Percentiles rank a stretch among this genome's conserved stretches.
These are phyloP conservation scores for Persicaria tinctoria DNA, from an alignment of 148 eudicot species.

Conservation along the genomic window DNA sequence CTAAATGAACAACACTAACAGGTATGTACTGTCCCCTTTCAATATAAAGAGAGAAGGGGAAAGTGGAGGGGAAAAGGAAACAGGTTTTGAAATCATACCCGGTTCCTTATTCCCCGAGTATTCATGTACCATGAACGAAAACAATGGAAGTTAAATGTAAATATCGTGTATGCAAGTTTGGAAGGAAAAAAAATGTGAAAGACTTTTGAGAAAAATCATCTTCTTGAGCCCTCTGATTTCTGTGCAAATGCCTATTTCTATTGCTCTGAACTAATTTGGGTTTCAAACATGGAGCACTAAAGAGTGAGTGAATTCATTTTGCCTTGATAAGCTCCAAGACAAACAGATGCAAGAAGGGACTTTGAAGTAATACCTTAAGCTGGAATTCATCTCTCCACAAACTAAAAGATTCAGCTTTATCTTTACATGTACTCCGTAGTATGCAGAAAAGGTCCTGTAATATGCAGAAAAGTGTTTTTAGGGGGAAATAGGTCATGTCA, in stretches of 20 bases:
- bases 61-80: background rate
- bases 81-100: background rate
- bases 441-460: too few species aligned
- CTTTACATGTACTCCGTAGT: background rate
- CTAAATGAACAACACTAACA: background rate
- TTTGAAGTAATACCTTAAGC: background rate
- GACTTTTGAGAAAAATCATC: background rate
- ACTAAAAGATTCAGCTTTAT: background rate
- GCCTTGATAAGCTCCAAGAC: too few species aligned
- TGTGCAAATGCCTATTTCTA: background rate
- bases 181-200: background rate
- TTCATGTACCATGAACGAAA: background rate
- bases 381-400: background rate
- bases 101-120: background rate
- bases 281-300: background rate
- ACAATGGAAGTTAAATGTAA: background rate
- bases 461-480: too few species aligned
- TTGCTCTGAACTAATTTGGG: background rate
- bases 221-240: background rate
- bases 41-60: background rate
- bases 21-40: background rate
- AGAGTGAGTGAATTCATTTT: too few species aligned
- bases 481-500: too few species aligned
- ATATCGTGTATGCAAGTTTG: background rate
- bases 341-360: background rate